Conservation (phyloP, 371 early-diverging fungal genomes). For the Parasitella parasitica region DNA sequence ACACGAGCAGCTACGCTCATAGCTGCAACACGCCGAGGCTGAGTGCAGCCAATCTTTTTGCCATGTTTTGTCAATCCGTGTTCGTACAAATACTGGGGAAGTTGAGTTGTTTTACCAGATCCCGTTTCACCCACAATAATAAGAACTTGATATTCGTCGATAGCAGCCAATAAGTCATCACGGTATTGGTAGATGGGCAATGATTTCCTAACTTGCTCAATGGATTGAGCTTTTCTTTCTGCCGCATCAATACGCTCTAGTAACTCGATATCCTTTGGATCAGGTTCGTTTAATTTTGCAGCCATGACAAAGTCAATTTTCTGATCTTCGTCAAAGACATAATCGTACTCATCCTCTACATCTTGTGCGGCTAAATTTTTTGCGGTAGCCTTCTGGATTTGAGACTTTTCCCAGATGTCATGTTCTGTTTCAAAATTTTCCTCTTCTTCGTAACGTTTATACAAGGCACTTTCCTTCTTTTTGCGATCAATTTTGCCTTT, state of each 20-base stretch:
- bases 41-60: constrained; percentile 97
- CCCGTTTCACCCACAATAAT: constrained; percentile 99
- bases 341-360: constrained; percentile 83
- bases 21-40: constrained; percentile 99
- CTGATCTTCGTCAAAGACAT: constrained; percentile 92
- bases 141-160: constrained; percentile 84
- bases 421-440: constrained; percentile 86
- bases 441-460: constrained; percentile 87
- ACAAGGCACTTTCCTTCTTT: constrained; percentile 85
- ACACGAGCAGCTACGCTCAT: constrained; percentile 98
- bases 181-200: constrained; percentile 90
- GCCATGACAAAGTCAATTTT: constrained; percentile 90
- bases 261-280: constrained; percentile 55
- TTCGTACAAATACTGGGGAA: constrained; percentile 98
- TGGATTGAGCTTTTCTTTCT: constrained; percentile 73
- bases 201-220: constrained; percentile 88
- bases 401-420: constrained; percentile 91
- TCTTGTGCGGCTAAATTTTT: constrained; percentile 39
- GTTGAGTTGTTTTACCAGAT: constrained; percentile 98
- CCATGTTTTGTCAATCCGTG: constrained; percentile 88
- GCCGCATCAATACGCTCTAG: constrained; percentile 65
- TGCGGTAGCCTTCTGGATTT: constrained; percentile 68
- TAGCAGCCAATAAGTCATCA: constrained; percentile 77
- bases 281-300: constrained; percentile 62
- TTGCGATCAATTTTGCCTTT: constrained; percentile 94